Evolutionary conservation across 768 basidiomycete species (phyloP), one percentile per base, ranked within the genome.

Genomic region (Cantharellus anzutake): DNA sequence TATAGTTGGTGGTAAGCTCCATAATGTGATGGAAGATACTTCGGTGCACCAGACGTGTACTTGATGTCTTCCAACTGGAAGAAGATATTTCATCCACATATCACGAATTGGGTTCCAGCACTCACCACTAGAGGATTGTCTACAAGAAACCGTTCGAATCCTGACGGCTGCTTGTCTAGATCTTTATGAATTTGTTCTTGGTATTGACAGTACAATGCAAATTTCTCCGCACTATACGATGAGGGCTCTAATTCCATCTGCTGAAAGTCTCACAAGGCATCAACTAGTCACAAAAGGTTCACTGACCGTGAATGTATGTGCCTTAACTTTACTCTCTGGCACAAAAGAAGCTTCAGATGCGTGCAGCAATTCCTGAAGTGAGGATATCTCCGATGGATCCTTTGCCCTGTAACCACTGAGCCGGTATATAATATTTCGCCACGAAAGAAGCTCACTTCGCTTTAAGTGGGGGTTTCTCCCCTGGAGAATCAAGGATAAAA

Each of bases 1-100:
- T 94, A 96, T 51, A 90, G 71, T 65, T 91, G 90, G 66, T 98
- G 94, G 69, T 90, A 88, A 34, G 88, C 84, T n/a, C 94, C 94
- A 69, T 90, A 97, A 14, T 78, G 71, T n/a, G 61, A 66, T 0
- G 92, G 91, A 5, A 94, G 74, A 65, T 83, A 76, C 2, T 62
- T 60, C 16, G 81, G 79, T 50, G 55, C 7, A 20, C 20, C 16
- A 34, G 50, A 4, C 2, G 5, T 16, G 42, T 44, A 63, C 3
- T n/a, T n/a, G 48, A 64, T 64, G 37, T 50, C 5, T 7, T n/a
- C 52, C 41, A 40, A 4, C 20, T 42, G 4, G 38, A 11, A 55
- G 7, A 37, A 55, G 52, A 7, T 11, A 7, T 55, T 37, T 7
- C 14, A 37, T 39, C 50, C 11, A 61, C 41, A 20, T 4, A n/a